phyloP scores from a whole-genome alignment of 164 flowering plant species.

The Cinnamomum micranthum region DNA sequence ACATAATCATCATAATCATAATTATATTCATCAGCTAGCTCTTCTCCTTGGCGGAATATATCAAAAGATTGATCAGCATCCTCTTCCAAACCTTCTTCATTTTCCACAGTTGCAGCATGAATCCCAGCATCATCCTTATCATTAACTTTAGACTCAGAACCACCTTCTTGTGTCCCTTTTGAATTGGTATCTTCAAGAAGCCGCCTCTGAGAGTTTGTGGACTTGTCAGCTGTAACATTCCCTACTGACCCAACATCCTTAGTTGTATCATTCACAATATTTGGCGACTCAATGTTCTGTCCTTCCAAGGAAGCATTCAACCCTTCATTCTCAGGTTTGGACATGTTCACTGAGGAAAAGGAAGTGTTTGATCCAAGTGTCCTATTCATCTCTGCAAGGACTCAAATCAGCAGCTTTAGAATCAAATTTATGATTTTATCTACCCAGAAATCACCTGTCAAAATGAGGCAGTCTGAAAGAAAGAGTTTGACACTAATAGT shows the following conservation, averaged over 20 bases:
- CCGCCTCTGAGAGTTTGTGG: conserved; percentile 47
- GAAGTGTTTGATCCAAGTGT: conserved; percentile 27
- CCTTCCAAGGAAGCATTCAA: conserved; percentile 33
- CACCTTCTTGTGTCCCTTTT: conserved; percentile 29
- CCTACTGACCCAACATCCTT: conserved; percentile 22
- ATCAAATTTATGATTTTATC: background rate
- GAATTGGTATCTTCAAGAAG: conserved; percentile 64
- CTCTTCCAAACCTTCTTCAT: conserved; percentile 68
- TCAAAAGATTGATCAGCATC: conserved; percentile 96
- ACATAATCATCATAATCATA: conserved; percentile 99
- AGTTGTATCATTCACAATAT: conserved; percentile 33
- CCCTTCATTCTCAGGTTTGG: conserved; percentile 31
- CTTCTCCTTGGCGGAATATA: conserved; percentile 81
- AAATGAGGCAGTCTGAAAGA: background rate
- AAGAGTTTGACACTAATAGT: too few relatives aligned
- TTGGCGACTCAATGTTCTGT: conserved; percentile 39
- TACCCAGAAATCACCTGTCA: background rate
- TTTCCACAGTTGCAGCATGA: conserved; percentile 69
- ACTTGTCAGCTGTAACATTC: conserved; percentile 22
- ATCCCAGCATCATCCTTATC: conserved; percentile 20
- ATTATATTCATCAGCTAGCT: conserved; percentile 90
- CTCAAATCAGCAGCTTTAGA: background rate
- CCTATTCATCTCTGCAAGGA: conserved; percentile 36
- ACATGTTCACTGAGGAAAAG: conserved; percentile 23
- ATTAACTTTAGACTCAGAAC: conserved; percentile 33